These are phyloP conservation scores for Rhodamnia argentea DNA, from an alignment of 345 rosid species.

Conservation along the genomic window DNA sequence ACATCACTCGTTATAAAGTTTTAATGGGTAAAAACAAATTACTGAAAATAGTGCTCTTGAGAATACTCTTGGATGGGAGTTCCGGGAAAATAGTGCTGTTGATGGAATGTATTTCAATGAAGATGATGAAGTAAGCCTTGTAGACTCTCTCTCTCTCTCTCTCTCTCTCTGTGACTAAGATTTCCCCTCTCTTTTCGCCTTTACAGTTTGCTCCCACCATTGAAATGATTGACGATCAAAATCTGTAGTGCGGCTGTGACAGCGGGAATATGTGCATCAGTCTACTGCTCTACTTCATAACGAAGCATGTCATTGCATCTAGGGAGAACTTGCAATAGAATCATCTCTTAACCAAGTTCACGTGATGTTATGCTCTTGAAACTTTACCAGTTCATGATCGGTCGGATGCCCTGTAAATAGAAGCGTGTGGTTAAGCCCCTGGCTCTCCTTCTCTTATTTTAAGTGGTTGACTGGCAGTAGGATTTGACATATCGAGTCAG, in stretches of 20 bases:
- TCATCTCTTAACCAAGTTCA: neutral
- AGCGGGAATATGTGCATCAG: neutral
- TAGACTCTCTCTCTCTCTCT: neutral
- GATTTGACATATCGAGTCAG: neutral
- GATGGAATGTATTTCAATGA: conserved; percentile 65
- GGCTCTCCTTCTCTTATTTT: neutral
- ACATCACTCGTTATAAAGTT: no score
- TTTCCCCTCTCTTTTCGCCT: neutral
- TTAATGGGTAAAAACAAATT: no score
- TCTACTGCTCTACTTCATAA: neutral
- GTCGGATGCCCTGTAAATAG: neutral
- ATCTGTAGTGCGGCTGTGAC: neutral
- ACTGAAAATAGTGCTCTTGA: conserved; percentile 19
- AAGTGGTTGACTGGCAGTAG: neutral
- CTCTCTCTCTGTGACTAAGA: neutral
- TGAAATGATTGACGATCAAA: conserved; percentile 51
- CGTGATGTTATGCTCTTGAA: neutral
- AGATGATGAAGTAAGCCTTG: conserved; percentile 63
- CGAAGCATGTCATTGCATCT: neutral
- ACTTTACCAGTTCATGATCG: neutral
- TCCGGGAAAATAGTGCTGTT: conserved; percentile 35
- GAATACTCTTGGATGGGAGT: conserved; percentile 74
- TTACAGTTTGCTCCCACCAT: conserved; percentile 87
- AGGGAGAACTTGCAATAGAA: neutral
- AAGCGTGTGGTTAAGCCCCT: neutral